Evolutionary conservation across 2,329 filamentous ascomycete species (phyloP).

Genomic region (Ophiostoma novo-ulmi): DNA sequence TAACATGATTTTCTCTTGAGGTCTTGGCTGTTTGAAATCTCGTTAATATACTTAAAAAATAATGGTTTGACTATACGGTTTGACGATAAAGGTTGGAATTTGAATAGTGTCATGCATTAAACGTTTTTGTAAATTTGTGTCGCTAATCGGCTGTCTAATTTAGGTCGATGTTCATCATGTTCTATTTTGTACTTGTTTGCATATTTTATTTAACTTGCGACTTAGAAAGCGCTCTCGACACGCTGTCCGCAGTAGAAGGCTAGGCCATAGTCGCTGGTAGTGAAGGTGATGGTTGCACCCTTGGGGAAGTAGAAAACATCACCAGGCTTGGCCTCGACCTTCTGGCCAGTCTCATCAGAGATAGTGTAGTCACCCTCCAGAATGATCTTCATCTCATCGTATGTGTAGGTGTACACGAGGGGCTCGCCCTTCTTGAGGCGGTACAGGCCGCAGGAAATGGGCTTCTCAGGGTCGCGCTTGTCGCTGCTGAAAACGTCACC

Average conservation of each 20-base stretch:
- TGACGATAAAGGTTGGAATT: too few species aligned
- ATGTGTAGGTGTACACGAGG: slow-evolving; percentile 11
- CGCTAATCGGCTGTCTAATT: neutral
- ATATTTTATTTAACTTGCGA: neutral
- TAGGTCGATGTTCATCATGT: neutral
- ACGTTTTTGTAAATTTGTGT: neutral
- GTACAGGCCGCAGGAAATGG: slow-evolving; percentile 16
- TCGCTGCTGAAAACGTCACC: slow-evolving; percentile 13
- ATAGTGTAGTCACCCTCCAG: slow-evolving; percentile 17
- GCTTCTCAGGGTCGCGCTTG: slow-evolving; percentile 14
- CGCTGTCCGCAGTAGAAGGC: slow-evolving; percentile 15
- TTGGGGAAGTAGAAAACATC: slow-evolving; percentile 17
- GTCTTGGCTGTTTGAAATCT: too few species aligned
- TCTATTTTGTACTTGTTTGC: neutral
- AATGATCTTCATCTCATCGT: slow-evolving; percentile 16
- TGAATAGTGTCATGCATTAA: too few species aligned
- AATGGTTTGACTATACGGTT: too few species aligned
- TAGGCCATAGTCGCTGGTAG: slow-evolving; percentile 10
- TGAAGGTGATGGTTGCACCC: slow-evolving; percentile 16
- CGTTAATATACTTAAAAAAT: too few species aligned
- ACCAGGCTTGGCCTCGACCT: slow-evolving; percentile 12
- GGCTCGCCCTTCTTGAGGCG: slow-evolving; percentile 16
- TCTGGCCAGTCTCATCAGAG: slow-evolving; percentile 12
- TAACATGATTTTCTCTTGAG: too few species aligned
- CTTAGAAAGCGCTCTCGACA: slow-evolving; percentile 3